These are phyloP conservation scores for Pythium vanterpoolii DNA, from an alignment of 352 stramenopile species.

Conservation along the genomic window DNA sequence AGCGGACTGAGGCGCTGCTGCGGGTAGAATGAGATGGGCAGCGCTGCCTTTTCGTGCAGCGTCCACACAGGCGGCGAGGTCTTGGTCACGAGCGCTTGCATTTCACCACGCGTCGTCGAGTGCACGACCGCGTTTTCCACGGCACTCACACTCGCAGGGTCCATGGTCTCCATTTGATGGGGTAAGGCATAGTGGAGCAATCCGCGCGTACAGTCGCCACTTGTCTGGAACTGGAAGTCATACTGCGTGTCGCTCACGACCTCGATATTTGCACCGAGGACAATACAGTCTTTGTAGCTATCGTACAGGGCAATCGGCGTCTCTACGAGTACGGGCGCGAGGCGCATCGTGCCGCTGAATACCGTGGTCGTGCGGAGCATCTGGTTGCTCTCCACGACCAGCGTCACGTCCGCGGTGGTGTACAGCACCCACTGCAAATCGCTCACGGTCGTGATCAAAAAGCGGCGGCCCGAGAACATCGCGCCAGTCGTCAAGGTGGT, in stretches of 20 bases:
- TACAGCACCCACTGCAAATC: constrained; percentile 64
- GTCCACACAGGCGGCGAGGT: constrained; percentile 41
- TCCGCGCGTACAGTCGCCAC: constrained; percentile 46
- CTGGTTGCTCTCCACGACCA: constrained; percentile 46
- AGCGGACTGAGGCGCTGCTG: constrained; percentile 33
- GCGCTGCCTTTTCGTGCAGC: constrained; percentile 37
- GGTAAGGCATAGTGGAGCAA: constrained; percentile 61
- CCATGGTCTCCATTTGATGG: constrained; percentile 55
- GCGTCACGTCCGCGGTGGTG: constrained; percentile 26
- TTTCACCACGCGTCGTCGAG: constrained; percentile 50
- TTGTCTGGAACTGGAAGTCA: constrained; percentile 56
- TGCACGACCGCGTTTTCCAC: constrained; percentile 37
- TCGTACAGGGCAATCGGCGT: constrained; percentile 54
- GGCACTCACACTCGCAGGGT: constrained; percentile 33
- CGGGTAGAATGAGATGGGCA: constrained; percentile 64
- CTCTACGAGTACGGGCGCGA: constrained; percentile 37
- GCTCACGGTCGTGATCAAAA: constrained; percentile 50
- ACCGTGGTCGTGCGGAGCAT: constrained; percentile 27
- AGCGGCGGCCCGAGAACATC: constrained; percentile 36
- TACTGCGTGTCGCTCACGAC: constrained; percentile 48
- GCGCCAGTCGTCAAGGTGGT: constrained; percentile 22
- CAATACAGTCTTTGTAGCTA: constrained; percentile 59
- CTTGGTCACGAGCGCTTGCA: constrained; percentile 48
- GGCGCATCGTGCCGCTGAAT: constrained; percentile 44
- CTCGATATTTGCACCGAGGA: constrained; percentile 41